Percentiles rank a stretch among this genome's conserved stretches.
Evolutionary conservation across 768 basidiomycete species (phyloP).

Genomic region (Rhizopogon vesiculosus): DNA sequence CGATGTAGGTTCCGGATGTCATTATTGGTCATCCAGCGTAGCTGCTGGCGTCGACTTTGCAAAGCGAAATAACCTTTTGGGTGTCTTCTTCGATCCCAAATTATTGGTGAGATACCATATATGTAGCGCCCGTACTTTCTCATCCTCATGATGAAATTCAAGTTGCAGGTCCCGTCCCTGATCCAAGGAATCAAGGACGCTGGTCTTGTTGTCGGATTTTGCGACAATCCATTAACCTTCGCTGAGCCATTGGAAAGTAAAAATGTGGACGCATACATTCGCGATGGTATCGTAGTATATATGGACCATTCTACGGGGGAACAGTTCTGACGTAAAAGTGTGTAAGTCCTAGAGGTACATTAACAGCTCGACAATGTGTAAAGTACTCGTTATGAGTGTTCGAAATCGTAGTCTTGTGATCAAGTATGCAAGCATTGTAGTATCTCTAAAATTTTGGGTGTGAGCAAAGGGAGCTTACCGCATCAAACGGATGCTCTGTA

Average conservation of each 20-base stretch:
- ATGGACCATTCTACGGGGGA: constrained; percentile 57
- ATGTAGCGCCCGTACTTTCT: constrained; percentile 8
- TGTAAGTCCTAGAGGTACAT: constrained; percentile 21
- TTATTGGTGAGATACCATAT: constrained; percentile 60
- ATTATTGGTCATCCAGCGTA: constrained; percentile 60
- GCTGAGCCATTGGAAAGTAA: constrained; percentile 37
- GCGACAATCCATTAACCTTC: constrained; percentile 50
- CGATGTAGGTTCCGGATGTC: constrained; percentile 37
- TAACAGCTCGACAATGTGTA: constrained; percentile 11
- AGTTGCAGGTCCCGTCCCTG: constrained; percentile 88
- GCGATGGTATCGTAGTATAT: constrained; percentile 62
- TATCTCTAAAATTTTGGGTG: constrained; percentile 7
- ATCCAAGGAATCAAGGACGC: constrained; percentile 86
- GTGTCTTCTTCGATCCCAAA: constrained; percentile 83
- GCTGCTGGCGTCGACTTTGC: constrained; percentile 92
- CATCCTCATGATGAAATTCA: constrained; percentile 8
- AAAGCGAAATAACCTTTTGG: constrained; percentile 87
- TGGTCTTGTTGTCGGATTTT: constrained; percentile 82
- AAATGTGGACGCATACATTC: constrained; percentile 65
- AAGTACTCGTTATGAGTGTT: constrained; percentile 13
- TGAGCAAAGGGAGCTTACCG: neutral
- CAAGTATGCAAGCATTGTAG: constrained; percentile 15
- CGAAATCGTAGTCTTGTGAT: constrained; percentile 4
- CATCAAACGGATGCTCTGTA: constrained; percentile 63
- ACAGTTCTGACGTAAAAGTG: constrained; percentile 21